Conservation (phyloP, 2,329 filamentous ascomycete genomes). For the Periglandula ipomoeae region DNA sequence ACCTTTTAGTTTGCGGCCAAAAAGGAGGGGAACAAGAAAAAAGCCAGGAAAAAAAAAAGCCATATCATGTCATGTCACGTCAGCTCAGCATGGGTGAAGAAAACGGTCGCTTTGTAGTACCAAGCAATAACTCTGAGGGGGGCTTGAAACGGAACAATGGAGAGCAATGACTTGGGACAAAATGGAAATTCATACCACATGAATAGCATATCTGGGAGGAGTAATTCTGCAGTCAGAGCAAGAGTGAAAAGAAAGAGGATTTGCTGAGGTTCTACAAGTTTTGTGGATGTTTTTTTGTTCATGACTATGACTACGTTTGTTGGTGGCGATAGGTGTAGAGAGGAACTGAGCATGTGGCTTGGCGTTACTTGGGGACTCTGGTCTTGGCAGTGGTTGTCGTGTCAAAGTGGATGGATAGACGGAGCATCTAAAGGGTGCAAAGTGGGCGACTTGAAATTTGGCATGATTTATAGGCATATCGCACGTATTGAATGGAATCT, state of each 20-base stretch:
- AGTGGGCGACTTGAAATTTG: too few relatives aligned
- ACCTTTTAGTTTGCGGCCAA: conserved; percentile 5
- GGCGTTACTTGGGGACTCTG: too few relatives aligned
- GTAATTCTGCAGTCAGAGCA: conserved; percentile 7
- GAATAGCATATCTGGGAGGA: conserved; percentile 7
- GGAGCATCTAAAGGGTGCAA: too few relatives aligned
- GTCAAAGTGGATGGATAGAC: too few relatives aligned
- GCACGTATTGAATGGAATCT: too few relatives aligned
- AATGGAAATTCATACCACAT: conserved; percentile 1
- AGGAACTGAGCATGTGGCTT: too few relatives aligned
- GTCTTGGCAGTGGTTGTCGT: too few relatives aligned
- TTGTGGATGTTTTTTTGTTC: background rate
- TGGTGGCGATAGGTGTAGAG: background rate
- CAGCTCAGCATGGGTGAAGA: conserved; percentile 3
- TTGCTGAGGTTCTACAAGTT: background rate
- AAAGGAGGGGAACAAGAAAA: background rate
- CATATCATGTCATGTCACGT: background rate
- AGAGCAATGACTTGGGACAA: background rate
- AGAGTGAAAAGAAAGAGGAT: conserved; percentile 7
- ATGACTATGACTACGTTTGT: background rate
- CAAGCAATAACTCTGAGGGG: too few relatives aligned
- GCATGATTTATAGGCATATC: too few relatives aligned
- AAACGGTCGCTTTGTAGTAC: conserved; percentile 4
- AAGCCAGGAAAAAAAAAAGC: background rate
- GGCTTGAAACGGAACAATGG: background rate